Percentiles rank a stretch among this genome's conserved stretches.
phyloP scores from a whole-genome alignment of 2,329 filamentous ascomycete species.

The Dryadomyces sulphureus region DNA sequence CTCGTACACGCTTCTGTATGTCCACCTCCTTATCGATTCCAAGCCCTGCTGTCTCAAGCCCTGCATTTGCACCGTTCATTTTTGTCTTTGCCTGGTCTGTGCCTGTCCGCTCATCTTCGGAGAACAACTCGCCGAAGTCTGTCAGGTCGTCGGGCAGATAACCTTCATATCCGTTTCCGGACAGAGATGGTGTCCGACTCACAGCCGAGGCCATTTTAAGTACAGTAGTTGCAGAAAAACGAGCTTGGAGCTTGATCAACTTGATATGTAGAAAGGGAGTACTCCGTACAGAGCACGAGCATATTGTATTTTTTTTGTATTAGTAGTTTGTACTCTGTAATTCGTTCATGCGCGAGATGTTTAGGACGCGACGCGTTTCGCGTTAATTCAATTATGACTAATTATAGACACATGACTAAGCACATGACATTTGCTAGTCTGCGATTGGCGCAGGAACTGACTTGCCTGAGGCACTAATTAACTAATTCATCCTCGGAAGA shows the following conservation, averaged over 20 bases:
- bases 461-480: constrained; percentile 9
- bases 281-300: too few species aligned
- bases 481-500: constrained; percentile 4
- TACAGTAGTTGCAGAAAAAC: too few species aligned
- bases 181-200: not conserved
- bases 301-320: too few species aligned
- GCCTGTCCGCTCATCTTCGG: constrained; percentile 15
- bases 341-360: not conserved
- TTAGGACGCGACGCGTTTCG: not conserved
- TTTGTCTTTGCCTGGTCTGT: constrained; percentile 17
- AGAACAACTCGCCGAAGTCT: constrained; percentile 31
- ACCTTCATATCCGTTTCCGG: constrained; percentile 52
- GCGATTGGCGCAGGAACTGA: constrained; percentile 7
- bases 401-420: constrained; percentile 6
- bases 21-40: constrained; percentile 82
- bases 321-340: not conserved
- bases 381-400: not conserved
- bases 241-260: too few species aligned
- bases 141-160: constrained; percentile 45
- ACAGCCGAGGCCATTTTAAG: constrained; percentile 3
- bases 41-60: constrained; percentile 36
- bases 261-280: too few species aligned
- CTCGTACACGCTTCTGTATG: constrained; percentile 57
- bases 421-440: constrained; percentile 6
- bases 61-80: constrained; percentile 25